phyloP scores from a whole-genome alignment of 495 filamentous ascomycete species.

The Aspergillus carlsbadensis region DNA sequence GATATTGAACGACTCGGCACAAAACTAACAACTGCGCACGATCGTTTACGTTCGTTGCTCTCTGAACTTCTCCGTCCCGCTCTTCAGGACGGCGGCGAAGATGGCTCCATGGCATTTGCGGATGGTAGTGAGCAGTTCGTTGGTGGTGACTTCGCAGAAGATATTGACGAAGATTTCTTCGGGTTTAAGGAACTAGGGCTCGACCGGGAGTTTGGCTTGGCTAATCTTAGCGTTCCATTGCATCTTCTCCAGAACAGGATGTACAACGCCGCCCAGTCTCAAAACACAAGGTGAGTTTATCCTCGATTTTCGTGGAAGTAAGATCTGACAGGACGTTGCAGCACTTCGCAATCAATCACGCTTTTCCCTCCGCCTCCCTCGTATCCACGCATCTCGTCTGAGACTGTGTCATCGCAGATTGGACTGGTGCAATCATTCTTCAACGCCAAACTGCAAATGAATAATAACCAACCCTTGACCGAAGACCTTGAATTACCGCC shows the following conservation, averaged over 20 bases:
- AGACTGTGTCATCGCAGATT: slow-evolving; percentile 75
- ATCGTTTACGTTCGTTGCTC: slow-evolving; percentile 86
- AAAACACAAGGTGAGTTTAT: slow-evolving; percentile 60
- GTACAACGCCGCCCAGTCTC: slow-evolving; percentile 73
- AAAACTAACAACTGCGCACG: slow-evolving; percentile 84
- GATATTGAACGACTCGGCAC: slow-evolving; percentile 84
- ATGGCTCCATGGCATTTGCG: slow-evolving; percentile 87
- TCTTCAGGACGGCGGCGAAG: slow-evolving; percentile 72
- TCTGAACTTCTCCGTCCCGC: slow-evolving; percentile 90
- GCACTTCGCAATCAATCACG: slow-evolving; percentile 46
- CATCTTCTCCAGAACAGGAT: slow-evolving; percentile 93
- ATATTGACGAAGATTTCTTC: slow-evolving; percentile 98
- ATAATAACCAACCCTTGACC: slow-evolving; percentile 75
- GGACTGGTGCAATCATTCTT: slow-evolving; percentile 88
- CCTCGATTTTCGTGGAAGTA: no score
- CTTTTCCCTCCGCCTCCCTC: slow-evolving; percentile 60
- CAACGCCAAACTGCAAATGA: slow-evolving; percentile 78
- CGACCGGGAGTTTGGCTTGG: slow-evolving; percentile 82
- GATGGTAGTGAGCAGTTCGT: slow-evolving; percentile 98
- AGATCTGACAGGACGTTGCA: slow-evolving; percentile 19
- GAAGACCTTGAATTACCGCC: slow-evolving; percentile 94
- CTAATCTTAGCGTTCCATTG: slow-evolving; percentile 84
- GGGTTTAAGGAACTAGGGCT: slow-evolving; percentile 95
- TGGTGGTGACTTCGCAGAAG: slow-evolving; percentile 94
- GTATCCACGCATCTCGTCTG: slow-evolving; percentile 74